Base-by-base conservation (phyloP, 176 grass and related monocot species). In the Oryza brachyantha region DNA sequence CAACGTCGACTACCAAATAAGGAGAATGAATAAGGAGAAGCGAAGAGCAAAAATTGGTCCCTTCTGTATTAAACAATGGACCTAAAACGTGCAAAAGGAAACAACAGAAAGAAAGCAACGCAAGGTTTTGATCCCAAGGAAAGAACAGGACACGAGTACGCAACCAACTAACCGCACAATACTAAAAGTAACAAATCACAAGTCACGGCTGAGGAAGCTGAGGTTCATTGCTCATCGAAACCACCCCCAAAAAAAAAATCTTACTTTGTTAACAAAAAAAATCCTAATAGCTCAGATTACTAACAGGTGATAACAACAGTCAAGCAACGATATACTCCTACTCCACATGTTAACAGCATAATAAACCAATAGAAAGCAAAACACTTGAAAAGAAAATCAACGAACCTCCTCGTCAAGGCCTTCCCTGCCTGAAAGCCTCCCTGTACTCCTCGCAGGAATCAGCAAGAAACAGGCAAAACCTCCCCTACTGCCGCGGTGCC, bases 371-470 rank as follows among this genome's bases (percentile, higher is more conserved):
- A 24, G n/a, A 57, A n/a, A 57, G 64, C 8, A 58, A 61, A 43
- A 25, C 1, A 25, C n/a, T 3, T 21, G 46, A 64, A 57, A 68
- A 26, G 54, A 19, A 27, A 29, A 29, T 22, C 16, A 35, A 77
- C 77, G 13, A 50, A 81, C 82, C 66, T 85, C 29, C 27, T 62
- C 8, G 12, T 1, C 66, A 42, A 69, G 25, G 29, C 27, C 24
- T 79, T 52, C 27, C 45, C 48, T 19, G 64, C 37, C 10, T 14
- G 13, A 38, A 38, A 29, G 64, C 35, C 13, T 64, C 79, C 55
- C 25, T 2, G 41, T 3, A 9, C n/a, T 29, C 12, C 57, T 13
- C 12, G 61, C 61, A 31, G 2, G 42, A 79, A 64, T 32, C 63
- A 31, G 22, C 16, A n/a, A n/a, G 46, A 50, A 17, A 50, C 16